A percentile compares a stretch with the other conserved stretches of the same genome.
Conservation (phyloP, 805 yeast genomes). For the Starmerella sp. region DNA sequence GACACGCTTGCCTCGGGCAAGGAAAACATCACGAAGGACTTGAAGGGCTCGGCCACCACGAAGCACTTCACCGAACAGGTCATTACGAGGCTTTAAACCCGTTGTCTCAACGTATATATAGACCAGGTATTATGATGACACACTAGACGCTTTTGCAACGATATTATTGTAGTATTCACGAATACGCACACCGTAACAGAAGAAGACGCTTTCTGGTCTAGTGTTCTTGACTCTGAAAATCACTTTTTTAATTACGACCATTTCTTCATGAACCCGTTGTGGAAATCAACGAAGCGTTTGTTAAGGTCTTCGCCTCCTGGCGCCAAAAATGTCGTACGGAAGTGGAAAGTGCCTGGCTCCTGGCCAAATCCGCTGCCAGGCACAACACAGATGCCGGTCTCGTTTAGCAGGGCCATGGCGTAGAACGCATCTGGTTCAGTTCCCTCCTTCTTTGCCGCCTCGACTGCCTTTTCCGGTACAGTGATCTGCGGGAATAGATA, state of each 20-base stretch:
- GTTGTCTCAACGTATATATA: neutral
- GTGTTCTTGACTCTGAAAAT: too few relatives aligned
- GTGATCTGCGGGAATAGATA: slow-evolving; percentile 77
- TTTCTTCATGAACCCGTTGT: slow-evolving; percentile 51
- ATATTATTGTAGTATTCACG: too few relatives aligned
- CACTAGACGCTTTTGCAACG: neutral
- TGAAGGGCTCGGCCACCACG: slow-evolving; percentile 87
- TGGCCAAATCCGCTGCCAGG: slow-evolving; percentile 98
- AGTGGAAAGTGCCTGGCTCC: slow-evolving; percentile 74
- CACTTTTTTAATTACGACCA: slow-evolving; percentile 28
- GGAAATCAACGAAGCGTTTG: slow-evolving; percentile 66
- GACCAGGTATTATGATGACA: neutral
- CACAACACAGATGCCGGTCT: slow-evolving; percentile 91
- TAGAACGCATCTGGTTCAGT: slow-evolving; percentile 76
- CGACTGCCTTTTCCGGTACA: slow-evolving; percentile 52
- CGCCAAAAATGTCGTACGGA: slow-evolving; percentile 93
- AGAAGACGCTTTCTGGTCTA: too few relatives aligned
- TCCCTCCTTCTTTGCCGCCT: slow-evolving; percentile 45
- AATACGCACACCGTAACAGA: too few relatives aligned
- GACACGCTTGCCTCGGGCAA: slow-evolving; percentile 88
- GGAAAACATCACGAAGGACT: slow-evolving; percentile 91
- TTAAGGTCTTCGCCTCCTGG: slow-evolving; percentile 85
- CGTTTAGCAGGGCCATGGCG: slow-evolving; percentile 70
- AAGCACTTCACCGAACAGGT: slow-evolving; percentile 84
- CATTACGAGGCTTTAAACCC: slow-evolving; percentile 41